Conservation (phyloP, 352 stramenopile species). For the Globisporangium viniferum region DNA sequence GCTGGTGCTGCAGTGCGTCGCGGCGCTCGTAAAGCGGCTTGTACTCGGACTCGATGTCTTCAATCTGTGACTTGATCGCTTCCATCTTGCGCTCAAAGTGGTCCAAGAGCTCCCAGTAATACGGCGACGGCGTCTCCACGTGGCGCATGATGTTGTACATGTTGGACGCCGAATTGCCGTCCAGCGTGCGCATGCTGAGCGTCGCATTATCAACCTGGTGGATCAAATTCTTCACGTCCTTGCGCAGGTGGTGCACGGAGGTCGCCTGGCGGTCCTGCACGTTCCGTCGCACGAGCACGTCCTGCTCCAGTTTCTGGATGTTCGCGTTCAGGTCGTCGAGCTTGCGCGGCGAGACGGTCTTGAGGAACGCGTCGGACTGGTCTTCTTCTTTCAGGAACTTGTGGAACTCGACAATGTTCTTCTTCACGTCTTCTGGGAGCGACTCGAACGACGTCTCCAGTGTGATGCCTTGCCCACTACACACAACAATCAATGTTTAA, state of each 20-base stretch:
- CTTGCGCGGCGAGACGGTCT: conserved; percentile 57
- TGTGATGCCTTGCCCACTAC: conserved; percentile 35
- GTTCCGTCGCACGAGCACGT: conserved; percentile 59
- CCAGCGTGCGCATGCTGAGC: conserved; percentile 60
- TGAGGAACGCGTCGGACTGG: conserved; percentile 68
- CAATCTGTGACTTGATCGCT: conserved; percentile 69
- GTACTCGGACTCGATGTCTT: conserved; percentile 65
- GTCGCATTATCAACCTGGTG: conserved; percentile 69
- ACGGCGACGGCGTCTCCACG: conserved; percentile 76
- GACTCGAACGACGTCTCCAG: conserved; percentile 73
- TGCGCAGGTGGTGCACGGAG: conserved; percentile 62
- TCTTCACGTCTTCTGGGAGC: conserved; percentile 68
- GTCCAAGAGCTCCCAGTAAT: conserved; percentile 76
- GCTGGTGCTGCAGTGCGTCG: conserved; percentile 3
- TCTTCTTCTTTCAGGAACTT: conserved; percentile 71
- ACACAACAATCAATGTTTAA: background rate
- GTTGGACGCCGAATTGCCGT: conserved; percentile 40
- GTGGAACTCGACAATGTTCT: conserved; percentile 77
- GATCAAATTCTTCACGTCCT: conserved; percentile 72
- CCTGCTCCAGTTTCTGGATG: conserved; percentile 56
- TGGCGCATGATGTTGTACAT: conserved; percentile 65
- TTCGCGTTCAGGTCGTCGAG: conserved; percentile 55
- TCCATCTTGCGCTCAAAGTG: conserved; percentile 75
- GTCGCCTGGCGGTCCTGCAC: conserved; percentile 53
- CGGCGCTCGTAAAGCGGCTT: conserved; percentile 46